These are phyloP conservation scores for Bipolaris gigantea DNA, from an alignment of 2,329 filamentous ascomycete species.

Conservation along the genomic window DNA sequence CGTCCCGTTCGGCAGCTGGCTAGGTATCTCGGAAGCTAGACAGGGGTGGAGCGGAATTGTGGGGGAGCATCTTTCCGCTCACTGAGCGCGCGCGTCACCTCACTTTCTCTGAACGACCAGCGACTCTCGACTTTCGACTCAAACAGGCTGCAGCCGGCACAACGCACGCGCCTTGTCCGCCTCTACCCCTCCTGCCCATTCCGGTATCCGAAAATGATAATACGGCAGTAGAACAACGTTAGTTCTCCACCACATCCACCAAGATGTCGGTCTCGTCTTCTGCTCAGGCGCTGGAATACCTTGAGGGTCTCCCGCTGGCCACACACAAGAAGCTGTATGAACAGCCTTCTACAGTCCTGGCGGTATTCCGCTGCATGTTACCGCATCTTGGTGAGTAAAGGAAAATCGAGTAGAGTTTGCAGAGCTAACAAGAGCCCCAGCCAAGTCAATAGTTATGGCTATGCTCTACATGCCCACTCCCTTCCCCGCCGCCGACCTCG, in stretches of 20 bases:
- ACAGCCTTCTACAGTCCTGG: slow-evolving; percentile 91
- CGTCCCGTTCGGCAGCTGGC: slow-evolving; percentile 23
- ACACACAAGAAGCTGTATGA: slow-evolving; percentile 92
- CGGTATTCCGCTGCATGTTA: slow-evolving; percentile 96
- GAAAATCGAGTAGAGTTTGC: not conserved
- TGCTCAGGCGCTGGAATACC: slow-evolving; percentile 76
- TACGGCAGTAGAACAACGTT: slow-evolving; percentile 23
- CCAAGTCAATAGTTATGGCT: slow-evolving; percentile 94
- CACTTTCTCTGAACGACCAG: slow-evolving; percentile 15
- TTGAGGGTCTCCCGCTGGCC: slow-evolving; percentile 86
- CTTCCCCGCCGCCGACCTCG: slow-evolving; percentile 76
- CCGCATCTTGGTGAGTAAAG: slow-evolving; percentile 72
- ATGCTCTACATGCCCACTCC: slow-evolving; percentile 88
- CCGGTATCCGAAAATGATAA: slow-evolving; percentile 37
- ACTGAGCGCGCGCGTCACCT: slow-evolving; percentile 32
- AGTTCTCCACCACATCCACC: slow-evolving; percentile 36
- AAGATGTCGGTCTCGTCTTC: slow-evolving; percentile 58
- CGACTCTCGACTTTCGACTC: slow-evolving; percentile 7
- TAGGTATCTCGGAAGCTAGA: slow-evolving; percentile 19
- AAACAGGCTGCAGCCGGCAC: slow-evolving; percentile 2
- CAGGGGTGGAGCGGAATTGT: slow-evolving; percentile 26
- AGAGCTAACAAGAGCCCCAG: slow-evolving; percentile 49
- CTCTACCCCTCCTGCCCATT: not conserved
- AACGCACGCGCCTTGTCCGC: slow-evolving; percentile 19
- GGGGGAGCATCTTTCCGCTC: slow-evolving; percentile 18